phyloP scores from a whole-genome alignment of 2,329 filamentous ascomycete species.

The Fusarium sp. region DNA sequence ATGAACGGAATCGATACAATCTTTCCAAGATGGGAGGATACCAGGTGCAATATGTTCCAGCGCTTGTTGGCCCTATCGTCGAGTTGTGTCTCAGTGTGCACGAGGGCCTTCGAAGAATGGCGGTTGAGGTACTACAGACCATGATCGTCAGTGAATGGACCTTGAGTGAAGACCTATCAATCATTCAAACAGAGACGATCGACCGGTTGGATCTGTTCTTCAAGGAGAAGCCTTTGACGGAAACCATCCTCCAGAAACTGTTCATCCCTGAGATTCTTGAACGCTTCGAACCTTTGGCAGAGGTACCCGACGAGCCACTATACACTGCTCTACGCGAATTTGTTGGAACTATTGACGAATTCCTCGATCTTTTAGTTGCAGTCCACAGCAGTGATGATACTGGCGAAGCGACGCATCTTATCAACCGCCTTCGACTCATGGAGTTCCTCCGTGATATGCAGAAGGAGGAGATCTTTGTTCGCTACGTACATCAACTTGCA shows the following conservation, averaged over 20 bases:
- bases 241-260: constrained; percentile 91
- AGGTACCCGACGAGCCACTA: constrained; percentile 78
- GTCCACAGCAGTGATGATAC: constrained; percentile 84
- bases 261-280: constrained; percentile 90
- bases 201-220: constrained; percentile 92
- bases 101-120: constrained; percentile 88
- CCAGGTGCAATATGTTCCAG: constrained; percentile 97
- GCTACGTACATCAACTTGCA: constrained; percentile 94
- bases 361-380: constrained; percentile 90
- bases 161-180: constrained; percentile 89
- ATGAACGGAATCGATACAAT: constrained; percentile 84
- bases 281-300: constrained; percentile 80
- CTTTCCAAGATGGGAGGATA: constrained; percentile 92
- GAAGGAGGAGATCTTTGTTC: constrained; percentile 95
- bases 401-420: constrained; percentile 84
- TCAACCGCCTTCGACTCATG: constrained; percentile 92
- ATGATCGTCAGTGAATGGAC: constrained; percentile 99
- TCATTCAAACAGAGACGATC: constrained; percentile 96
- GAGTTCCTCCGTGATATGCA: constrained; percentile 97
- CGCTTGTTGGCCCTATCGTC: constrained; percentile 90
- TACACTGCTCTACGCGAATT: constrained; percentile 83
- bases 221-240: constrained; percentile 88
- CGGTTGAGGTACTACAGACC: constrained; percentile 92
- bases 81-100: constrained; percentile 96
- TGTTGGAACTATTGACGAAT: constrained; percentile 88